Evolutionary conservation across 2,329 filamentous ascomycete species (phyloP), one percentile per base, ranked within the genome.

Genomic region (Fusarium sp.): DNA sequence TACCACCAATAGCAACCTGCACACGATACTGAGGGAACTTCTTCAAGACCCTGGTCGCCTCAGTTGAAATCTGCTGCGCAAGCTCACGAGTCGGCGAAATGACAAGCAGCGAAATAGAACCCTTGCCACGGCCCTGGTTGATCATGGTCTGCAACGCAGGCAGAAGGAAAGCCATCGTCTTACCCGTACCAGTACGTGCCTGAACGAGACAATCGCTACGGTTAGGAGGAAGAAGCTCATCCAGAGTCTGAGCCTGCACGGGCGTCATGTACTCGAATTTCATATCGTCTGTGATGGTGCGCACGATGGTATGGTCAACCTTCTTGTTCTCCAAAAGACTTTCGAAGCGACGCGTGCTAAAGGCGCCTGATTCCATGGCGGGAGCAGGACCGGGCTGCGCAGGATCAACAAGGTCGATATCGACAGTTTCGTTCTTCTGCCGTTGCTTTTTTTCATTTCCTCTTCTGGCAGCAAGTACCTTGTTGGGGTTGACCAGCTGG

Each of bases 171-270:
- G 91, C 93, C 58, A 96, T 80, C 0, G 93, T 97, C 82, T 97
- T 97, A 73, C 93, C 93, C 1, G 94, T 97, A 71, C 93, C 93
- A 1, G 93, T 97, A 82, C 92, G 94, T 54, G 93, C 93, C 80
- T 96, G 93, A 9, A 93, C 93, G 63, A 97, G 83, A 62, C 89
- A 83, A 75, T 87, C 86, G 54, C 74, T 78, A 27, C 81, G 79
- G 53, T 79, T 79, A 1, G 81, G 81, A n/a, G 82, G 80, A 13
- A 86, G 80, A 58, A 87, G 81, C 54, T 82, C 80, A 63, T 80
- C 77, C 15, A 88, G 78, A 5, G 85, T 86, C 18, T 85, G 83
- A 18, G 85, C 83, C 77, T 88, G 86, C 4, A 88, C 86, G 15
- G 85, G 84, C 62, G 84, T 86, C 86, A 87, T 87, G 75, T 82